These are phyloP conservation scores for Aurantiochytrium sp. DNA, from an alignment of 108 stramenopile species.

Conservation along the genomic window DNA sequence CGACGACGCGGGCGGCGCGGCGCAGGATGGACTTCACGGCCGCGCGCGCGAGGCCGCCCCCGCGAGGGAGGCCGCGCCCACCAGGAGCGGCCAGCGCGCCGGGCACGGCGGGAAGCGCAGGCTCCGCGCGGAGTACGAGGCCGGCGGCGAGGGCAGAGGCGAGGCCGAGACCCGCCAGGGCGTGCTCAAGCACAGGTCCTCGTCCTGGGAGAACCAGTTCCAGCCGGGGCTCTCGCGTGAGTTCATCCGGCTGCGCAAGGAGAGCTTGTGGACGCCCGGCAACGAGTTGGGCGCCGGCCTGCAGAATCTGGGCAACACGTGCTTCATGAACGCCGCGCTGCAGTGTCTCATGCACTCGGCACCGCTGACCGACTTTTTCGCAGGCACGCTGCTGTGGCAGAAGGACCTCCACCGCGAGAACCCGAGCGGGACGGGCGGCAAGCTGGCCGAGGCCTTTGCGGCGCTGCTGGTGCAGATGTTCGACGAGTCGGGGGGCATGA, in stretches of 20 bases:
- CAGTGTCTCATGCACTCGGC: slow-evolving; percentile 26
- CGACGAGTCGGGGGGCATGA: slow-evolving; percentile 60
- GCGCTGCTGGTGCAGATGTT: slow-evolving; percentile 74
- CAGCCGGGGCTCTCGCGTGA: not conserved
- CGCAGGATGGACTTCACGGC: no score
- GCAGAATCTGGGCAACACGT: slow-evolving; percentile 32
- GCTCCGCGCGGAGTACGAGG: not conserved
- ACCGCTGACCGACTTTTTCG: not conserved
- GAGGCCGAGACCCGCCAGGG: not conserved
- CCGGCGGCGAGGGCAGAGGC: not conserved
- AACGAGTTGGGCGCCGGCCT: not conserved
- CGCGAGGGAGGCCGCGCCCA: no score
- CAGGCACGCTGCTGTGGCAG: slow-evolving; percentile 53
- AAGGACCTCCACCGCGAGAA: slow-evolving; percentile 82
- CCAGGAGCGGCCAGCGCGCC: no score
- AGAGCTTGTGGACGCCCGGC: slow-evolving; percentile 1
- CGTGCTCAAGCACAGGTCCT: not conserved
- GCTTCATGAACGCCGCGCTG: slow-evolving; percentile 36
- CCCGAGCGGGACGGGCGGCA: slow-evolving; percentile 86
- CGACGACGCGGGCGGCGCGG: no score
- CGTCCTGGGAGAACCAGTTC: not conserved
- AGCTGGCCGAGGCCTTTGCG: slow-evolving; percentile 82
- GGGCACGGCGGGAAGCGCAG: no score
- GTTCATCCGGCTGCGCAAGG: slow-evolving; percentile 16
- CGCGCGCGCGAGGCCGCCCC: no score